A percentile compares a stretch with the other conserved stretches of the same genome.
phyloP scores from a whole-genome alignment of 202 grass and related monocot species.

The Eragrostis tef region DNA sequence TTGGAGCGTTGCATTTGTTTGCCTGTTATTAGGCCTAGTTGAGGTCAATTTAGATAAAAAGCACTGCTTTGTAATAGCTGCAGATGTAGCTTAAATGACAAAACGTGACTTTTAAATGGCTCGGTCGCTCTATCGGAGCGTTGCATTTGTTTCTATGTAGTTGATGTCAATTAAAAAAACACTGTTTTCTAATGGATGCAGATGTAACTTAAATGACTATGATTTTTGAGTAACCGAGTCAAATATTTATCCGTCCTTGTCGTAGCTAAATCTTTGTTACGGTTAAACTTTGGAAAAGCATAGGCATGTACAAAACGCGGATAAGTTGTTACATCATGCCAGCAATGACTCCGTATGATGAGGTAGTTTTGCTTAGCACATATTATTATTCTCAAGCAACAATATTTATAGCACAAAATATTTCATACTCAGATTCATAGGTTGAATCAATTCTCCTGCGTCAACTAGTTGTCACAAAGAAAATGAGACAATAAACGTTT shows the following conservation, averaged over 20 bases:
- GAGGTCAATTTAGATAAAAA: constrained; percentile 5
- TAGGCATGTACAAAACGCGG: not conserved
- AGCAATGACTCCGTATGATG: not conserved
- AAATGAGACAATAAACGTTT: not conserved
- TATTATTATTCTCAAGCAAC: not conserved
- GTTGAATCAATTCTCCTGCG: not conserved
- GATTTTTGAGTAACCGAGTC: not conserved
- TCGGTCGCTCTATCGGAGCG: not conserved
- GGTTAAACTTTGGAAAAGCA: not conserved
- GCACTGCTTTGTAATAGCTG: not conserved
- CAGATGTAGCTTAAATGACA: not conserved
- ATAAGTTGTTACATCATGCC: not conserved
- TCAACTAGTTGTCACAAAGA: not conserved
- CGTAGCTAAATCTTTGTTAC: constrained; percentile 13
- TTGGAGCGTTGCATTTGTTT: not conserved
- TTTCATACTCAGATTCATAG: not conserved
- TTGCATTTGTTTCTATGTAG: not conserved
- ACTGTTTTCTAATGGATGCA: not conserved
- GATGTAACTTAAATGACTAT: constrained; percentile 8
- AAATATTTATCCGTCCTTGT: not conserved
- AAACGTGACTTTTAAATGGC: not conserved
- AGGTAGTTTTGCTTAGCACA: too few relatives aligned
- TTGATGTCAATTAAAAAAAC: constrained; percentile 3
- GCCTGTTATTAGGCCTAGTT: not conserved
- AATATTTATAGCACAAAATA: not conserved